These are phyloP conservation scores for Colletotrichum kahawae DNA, from an alignment of 2,329 filamentous ascomycete species.

Conservation along the genomic window DNA sequence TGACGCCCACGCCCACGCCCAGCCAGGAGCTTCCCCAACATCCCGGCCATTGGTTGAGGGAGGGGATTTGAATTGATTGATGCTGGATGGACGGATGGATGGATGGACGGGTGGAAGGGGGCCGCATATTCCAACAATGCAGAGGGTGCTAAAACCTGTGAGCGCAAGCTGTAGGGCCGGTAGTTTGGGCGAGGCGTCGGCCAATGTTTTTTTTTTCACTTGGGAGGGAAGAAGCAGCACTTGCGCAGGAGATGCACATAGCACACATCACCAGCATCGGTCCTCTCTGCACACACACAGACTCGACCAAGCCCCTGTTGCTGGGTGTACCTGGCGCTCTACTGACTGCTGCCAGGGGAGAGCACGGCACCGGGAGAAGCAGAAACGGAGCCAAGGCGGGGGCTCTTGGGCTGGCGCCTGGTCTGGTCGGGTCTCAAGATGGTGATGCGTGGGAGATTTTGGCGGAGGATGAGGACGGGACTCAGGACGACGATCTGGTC, in stretches of 20 bases:
- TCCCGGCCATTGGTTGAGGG: constrained; percentile 27
- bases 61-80: constrained; percentile 3
- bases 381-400: background rate
- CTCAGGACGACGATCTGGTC: background rate
- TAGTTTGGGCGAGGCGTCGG: background rate
- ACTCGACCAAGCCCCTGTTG: background rate
- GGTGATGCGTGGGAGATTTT: background rate
- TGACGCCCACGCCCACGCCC: background rate
- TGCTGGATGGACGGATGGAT: constrained; percentile 3
- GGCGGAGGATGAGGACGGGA: constrained; percentile 4
- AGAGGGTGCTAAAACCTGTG: background rate
- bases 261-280: background rate
- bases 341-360: background rate
- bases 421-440: constrained; percentile 4
- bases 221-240: background rate
- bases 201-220: background rate
- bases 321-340: background rate
- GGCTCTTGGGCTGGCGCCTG: background rate
- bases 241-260: background rate
- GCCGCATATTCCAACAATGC: background rate
- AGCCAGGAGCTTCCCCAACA: constrained; percentile 29
- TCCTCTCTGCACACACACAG: background rate
- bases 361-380: background rate
- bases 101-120: background rate
- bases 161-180: background rate